Base-by-base conservation (phyloP, 2,329 filamentous ascomycete species). In the Pseudocercospora eumusae region DNA sequence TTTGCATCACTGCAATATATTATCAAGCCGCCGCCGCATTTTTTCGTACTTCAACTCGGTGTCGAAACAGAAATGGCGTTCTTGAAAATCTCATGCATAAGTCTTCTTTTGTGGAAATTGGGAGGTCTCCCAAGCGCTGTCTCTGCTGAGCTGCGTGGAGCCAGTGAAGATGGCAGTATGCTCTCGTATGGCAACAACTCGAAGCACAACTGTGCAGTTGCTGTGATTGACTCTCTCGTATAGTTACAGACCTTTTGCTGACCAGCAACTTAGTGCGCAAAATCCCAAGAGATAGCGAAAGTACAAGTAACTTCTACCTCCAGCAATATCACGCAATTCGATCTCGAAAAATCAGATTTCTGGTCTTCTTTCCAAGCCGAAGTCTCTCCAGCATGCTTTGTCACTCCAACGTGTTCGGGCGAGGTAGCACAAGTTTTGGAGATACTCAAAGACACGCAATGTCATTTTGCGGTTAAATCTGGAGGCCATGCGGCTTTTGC, bases 401-500 rank as follows among this genome's bases (percentile, higher is more conserved):
- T 69, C n/a, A 31, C 45, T 20, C 65, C 65, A 4, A 33, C 42
- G 7, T 36, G 36, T 42, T 50, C 62, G 23, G 44, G 61, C 49
- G 59, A 66, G 27, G 64, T 66, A 10, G 56, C 57, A 10, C 18
- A 56, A 25, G 57, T 64, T 27, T n/a, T 64, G n/a, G 56, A 47
- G 20, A 49, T 61, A 15, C 40, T 59, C 1, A 62, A 56, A 23
- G 25, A 45, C n/a, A 47, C 57, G 3, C 33, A 66, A 57, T 71
- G 69, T 57, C 64, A 60, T 1, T 73, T 74, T 45, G 72, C 71
- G 18, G 66, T 73, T 4, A 68, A 68, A 53, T 66, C 65, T 45
- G 73, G 71, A 8, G 73, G 73, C 6, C 71, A 73, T 57, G 60
- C 67, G 15, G 56, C 64, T n/a, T 69, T 66, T 18, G 45, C 63